Evolutionary conservation across 306 rosid species (phyloP).

Genomic region (Phaseolus lunatus): DNA sequence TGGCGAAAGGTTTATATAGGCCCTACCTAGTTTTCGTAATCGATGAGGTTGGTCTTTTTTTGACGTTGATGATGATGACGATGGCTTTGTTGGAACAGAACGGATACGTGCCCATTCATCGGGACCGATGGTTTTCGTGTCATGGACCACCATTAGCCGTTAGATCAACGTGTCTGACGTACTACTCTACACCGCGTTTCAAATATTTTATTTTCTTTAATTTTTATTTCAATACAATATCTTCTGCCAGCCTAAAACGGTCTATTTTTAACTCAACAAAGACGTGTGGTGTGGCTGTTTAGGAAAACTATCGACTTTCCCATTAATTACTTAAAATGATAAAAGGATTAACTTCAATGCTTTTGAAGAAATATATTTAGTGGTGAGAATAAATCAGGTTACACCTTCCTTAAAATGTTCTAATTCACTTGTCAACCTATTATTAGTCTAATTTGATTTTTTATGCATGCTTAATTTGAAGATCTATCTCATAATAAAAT

Average conservation of each 20-base stretch:
- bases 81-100: conserved; percentile 23
- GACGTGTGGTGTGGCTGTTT: background rate
- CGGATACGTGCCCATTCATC: conserved; percentile 45
- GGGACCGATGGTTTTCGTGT: conserved; percentile 30
- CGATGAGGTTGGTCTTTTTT: background rate
- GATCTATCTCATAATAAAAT: background rate
- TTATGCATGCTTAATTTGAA: no score
- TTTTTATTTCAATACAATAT: background rate
- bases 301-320: background rate
- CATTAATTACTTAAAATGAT: background rate
- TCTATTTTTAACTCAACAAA: background rate
- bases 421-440: background rate
- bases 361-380: background rate
- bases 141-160: conserved; percentile 68
- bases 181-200: conserved; percentile 8
- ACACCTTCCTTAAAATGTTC: no score
- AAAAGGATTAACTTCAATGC: background rate
- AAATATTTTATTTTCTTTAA: background rate
- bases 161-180: conserved; percentile 45
- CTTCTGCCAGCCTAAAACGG: background rate
- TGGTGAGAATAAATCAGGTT: no score
- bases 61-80: conserved; percentile 26
- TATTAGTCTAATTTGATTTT: background rate
- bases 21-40: background rate
- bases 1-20: conserved; percentile 52